Conservation (phyloP, 2,329 filamentous ascomycete species). For the Beauveria caledonica region DNA sequence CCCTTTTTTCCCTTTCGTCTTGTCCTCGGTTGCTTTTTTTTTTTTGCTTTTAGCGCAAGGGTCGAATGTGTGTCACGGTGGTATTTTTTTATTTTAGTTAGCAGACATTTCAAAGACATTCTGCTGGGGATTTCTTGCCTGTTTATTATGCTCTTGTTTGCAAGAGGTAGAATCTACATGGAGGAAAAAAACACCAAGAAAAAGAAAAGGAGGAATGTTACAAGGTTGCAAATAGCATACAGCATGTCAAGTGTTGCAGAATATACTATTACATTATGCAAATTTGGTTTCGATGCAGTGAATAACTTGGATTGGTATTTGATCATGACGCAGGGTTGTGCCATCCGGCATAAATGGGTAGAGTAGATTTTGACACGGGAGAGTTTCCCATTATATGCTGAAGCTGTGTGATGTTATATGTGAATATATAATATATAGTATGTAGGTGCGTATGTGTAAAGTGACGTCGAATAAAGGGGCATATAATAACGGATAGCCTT, state of each 20-base stretch:
- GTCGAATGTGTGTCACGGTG: not conserved
- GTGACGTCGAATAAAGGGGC: not conserved
- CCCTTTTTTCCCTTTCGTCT: not conserved
- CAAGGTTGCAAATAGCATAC: slow-evolving; percentile 1
- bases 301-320: not conserved
- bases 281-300: not conserved
- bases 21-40: not conserved
- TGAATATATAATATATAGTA: not conserved
- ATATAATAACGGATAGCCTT: not conserved
- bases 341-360: not conserved
- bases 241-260: not conserved
- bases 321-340: not conserved
- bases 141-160: slow-evolving; percentile 11
- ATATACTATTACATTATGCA: slow-evolving; percentile 5
- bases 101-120: not conserved
- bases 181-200: slow-evolving; percentile 8
- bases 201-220: not conserved
- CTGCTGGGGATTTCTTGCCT: slow-evolving; percentile 1
- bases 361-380: not conserved
- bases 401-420: not conserved
- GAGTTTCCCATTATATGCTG: not conserved
- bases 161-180: not conserved
- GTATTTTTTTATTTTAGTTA: not conserved
- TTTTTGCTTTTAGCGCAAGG: not conserved
- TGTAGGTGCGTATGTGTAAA: not conserved